Conservation (phyloP, 73 alveolate species). For the Breviolum minutum region DNA sequence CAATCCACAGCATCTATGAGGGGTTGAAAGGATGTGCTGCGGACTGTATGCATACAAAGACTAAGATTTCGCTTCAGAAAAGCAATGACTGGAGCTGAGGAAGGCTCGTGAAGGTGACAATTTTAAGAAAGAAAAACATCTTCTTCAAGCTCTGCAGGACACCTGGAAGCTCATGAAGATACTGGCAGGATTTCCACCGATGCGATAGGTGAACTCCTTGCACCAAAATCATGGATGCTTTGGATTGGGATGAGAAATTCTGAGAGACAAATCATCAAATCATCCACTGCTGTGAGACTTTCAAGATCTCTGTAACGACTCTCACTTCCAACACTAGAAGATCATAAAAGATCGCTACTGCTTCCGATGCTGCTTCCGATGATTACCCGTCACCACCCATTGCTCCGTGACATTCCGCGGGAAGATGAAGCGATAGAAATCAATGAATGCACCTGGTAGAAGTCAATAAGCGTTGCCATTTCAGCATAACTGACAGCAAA, state of each 20-base stretch:
- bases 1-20: not conserved
- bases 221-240: not conserved
- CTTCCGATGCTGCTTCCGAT: too few species aligned
- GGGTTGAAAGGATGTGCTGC: not conserved
- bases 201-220: conserved; percentile 92
- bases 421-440: conserved; percentile 73
- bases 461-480: not conserved
- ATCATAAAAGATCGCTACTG: too few species aligned
- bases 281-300: too few species aligned
- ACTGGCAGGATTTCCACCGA: conserved; percentile 73
- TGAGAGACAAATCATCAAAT: too few species aligned
- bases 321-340: too few species aligned
- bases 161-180: conserved; percentile 94
- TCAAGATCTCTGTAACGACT: too few species aligned
- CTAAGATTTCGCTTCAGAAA: too few species aligned
- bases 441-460: conserved; percentile 47
- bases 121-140: not conserved
- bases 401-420: conserved; percentile 94
- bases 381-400: not conserved
- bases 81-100: too few species aligned
- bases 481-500: not conserved
- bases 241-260: not conserved
- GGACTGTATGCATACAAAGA: not conserved
- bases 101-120: not conserved
- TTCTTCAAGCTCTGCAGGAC: not conserved